Percentiles rank a stretch among this genome's conserved stretches.
phyloP scores from a whole-genome alignment of 306 rosid genomes.

The Purshia tridentata region DNA sequence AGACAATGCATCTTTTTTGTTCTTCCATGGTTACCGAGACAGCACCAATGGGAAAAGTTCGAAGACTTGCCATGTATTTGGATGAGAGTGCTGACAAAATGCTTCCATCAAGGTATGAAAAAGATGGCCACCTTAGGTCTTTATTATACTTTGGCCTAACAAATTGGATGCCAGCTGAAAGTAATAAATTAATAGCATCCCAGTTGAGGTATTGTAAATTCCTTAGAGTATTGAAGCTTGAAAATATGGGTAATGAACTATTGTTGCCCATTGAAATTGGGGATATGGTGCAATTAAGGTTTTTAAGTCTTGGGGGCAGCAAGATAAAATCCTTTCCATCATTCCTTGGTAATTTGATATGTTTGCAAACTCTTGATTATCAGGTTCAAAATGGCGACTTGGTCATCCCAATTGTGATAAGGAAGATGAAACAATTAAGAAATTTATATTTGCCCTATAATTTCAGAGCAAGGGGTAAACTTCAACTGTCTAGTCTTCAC shows the following conservation, averaged over 20 bases:
- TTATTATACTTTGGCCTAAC: conserved; percentile 24
- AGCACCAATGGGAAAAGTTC: conserved; percentile 21
- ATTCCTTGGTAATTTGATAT: conserved; percentile 41
- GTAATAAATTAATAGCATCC: conserved; percentile 1
- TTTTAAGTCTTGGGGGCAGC: conserved; percentile 36
- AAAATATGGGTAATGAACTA: conserved; percentile 35
- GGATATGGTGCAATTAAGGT: conserved; percentile 16
- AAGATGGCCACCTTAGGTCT: conserved; percentile 32
- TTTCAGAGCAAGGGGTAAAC: conserved; percentile 17
- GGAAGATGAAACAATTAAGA: conserved; percentile 44
- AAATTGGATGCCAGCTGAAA: not conserved
- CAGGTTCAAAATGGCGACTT: conserved; percentile 12
- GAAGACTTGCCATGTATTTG: conserved; percentile 43
- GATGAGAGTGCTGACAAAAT: conserved; percentile 1
- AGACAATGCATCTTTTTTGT: not conserved
- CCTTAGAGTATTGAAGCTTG: conserved; percentile 49
- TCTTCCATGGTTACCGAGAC: not conserved
- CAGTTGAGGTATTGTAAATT: conserved; percentile 23
- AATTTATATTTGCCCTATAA: conserved; percentile 50
- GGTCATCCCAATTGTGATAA: conserved; percentile 31
- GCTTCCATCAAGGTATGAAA: not conserved
- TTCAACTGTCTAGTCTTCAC: conserved; percentile 28
- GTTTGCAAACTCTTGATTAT: conserved; percentile 43
- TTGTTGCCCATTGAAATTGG: conserved; percentile 39
- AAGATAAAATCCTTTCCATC: conserved; percentile 26